Evolutionary conservation across 2,329 filamentous ascomycete species (phyloP), one percentile per base, ranked within the genome.

Genomic region (Hymenoscyphus albidus): DNA sequence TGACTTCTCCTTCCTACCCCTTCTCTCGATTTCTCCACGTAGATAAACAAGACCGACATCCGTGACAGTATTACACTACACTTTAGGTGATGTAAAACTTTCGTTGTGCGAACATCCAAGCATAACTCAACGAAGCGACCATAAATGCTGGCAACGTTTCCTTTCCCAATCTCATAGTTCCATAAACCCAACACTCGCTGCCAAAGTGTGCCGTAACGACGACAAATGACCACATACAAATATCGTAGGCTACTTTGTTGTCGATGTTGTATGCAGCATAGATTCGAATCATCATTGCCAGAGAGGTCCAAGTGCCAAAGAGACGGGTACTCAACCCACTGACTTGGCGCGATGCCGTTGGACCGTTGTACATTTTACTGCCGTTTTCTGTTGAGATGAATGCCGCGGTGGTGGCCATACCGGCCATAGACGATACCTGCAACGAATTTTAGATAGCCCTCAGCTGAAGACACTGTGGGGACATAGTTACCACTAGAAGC

Each of bases 261-360:
- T 79, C 77, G 69, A 89, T 85, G 74, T 89, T 79, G 76, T 89
- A 90, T 5, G 87, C 87, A 1, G 85, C 86, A 70, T 88, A 88
- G 62, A 87, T 75, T 35, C 88, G 80, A 12, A 89, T 77, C 40
- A 89, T 76, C 32, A 80, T 78, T n/a, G 84, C 81, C 58, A 89
- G 77, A 59, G 88, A 80, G 0, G 87, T 90, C 87, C 87, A 90
- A 55, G 87, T 90, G 56, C 86, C 88, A 72, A 90, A 90, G 6
- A 85, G 86, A 67, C 87, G 85, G 72, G 90, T 90, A 6, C 85
- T 86, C 95, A 97, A 78, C 96, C 93, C 27, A 35, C 61, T 65
- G 12, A 57, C 80, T 79, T 0, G 93, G 97, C 7, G 4, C 35
- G 7, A 10, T 14, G 57, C 57, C 5, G 57, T 7, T 14, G 57